Conservation (phyloP, 1,284 basidiomycete genomes). For the Tilletia caries region DNA sequence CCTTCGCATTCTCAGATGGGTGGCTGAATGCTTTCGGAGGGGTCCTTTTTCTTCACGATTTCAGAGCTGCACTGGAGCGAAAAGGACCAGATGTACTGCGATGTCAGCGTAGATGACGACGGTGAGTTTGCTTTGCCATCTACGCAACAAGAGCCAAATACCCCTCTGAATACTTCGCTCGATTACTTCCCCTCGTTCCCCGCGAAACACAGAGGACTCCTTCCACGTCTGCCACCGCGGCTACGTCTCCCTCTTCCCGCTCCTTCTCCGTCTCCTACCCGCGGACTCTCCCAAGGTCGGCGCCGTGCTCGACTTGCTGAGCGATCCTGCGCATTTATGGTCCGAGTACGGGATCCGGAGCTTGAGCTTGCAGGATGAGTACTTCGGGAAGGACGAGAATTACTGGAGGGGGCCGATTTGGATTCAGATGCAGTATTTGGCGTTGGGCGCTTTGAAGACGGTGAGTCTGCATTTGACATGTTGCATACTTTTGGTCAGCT, state of each 20-base stretch:
- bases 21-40: too few relatives aligned
- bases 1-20: too few relatives aligned
- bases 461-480: too few relatives aligned
- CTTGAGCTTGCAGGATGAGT: constrained; percentile 74
- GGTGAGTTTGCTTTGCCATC: constrained; percentile 58
- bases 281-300: constrained; percentile 73
- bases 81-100: constrained; percentile 84
- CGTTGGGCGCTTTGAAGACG: constrained; percentile 71
- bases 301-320: constrained; percentile 72
- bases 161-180: too few relatives aligned
- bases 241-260: constrained; percentile 87
- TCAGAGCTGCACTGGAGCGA: constrained; percentile 94
- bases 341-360: constrained; percentile 83
- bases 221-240: constrained; percentile 84
- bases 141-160: too few relatives aligned
- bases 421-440: constrained; percentile 93
- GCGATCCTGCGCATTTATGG: constrained; percentile 80
- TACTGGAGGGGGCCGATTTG: constrained; percentile 96
- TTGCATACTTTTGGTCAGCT: background rate
- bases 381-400: constrained; percentile 85
- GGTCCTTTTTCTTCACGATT: too few relatives aligned
- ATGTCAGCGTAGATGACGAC: constrained; percentile 75
- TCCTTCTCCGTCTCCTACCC: constrained; percentile 68
- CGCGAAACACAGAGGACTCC: constrained; percentile 68
- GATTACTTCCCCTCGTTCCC: background rate